A percentile compares a stretch with the other conserved stretches of the same genome.
Conservation (phyloP, 768 basidiomycete species). For the Boletus edulis region DNA sequence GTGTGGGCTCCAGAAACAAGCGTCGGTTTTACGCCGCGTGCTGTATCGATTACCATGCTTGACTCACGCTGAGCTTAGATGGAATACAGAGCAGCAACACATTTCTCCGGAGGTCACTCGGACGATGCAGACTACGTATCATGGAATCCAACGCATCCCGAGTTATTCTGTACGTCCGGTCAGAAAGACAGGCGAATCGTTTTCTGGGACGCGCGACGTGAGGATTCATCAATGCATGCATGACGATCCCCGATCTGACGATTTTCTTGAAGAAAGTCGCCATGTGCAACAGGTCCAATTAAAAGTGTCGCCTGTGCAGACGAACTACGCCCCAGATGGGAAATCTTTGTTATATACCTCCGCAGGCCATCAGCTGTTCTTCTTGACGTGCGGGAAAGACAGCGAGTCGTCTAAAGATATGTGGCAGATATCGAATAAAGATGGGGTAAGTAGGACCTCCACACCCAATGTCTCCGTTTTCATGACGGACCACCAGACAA, state of each 20-base stretch:
- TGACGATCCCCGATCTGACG: conserved; percentile 3
- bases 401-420: conserved; percentile 50
- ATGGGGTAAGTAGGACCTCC: conserved; percentile 13
- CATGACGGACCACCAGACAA: conserved; percentile 32
- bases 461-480: not conserved
- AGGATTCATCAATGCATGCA: conserved; percentile 17
- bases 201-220: conserved; percentile 86
- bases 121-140: conserved; percentile 82
- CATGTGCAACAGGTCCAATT: conserved; percentile 56
- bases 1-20: conserved; percentile 80
- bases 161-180: conserved; percentile 77
- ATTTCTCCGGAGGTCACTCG: conserved; percentile 68
- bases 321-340: conserved; percentile 72
- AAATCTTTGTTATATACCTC: conserved; percentile 62
- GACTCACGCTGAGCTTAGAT: conserved; percentile 42
- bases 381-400: conserved; percentile 56
- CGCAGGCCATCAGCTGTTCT: conserved; percentile 57
- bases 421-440: conserved; percentile 41
- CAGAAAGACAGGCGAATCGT: conserved; percentile 71
- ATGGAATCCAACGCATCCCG: conserved; percentile 85
- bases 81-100: conserved; percentile 63
- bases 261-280: conserved; percentile 56
- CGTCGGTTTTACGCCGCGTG: conserved; percentile 41
- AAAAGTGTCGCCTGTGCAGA: conserved; percentile 62
- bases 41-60: not conserved